A percentile compares a stretch with the other conserved stretches of the same genome.
These are phyloP conservation scores for Candida stauntonica DNA, from an alignment of 805 yeast species.

Conservation along the genomic window DNA sequence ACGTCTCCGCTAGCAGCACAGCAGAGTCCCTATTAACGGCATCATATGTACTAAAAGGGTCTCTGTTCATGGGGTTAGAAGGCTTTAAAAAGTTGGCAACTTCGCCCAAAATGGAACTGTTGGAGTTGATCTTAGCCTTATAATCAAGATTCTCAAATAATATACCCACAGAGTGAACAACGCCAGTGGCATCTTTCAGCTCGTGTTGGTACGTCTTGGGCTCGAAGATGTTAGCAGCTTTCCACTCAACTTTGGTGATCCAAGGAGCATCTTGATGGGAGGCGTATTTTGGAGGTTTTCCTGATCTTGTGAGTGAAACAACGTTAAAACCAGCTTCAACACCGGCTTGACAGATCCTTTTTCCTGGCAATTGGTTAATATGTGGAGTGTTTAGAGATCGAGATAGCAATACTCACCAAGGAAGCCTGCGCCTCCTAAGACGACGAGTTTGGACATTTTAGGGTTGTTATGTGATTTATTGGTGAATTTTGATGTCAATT, in stretches of 20 bases:
- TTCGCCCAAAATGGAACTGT: slow-evolving; percentile 28
- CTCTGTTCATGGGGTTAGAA: slow-evolving; percentile 51
- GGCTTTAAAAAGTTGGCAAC: slow-evolving; percentile 42
- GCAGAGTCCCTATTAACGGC: slow-evolving; percentile 71
- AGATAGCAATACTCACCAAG: slow-evolving; percentile 36
- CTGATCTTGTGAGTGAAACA: slow-evolving; percentile 60
- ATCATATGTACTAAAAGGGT: slow-evolving; percentile 47
- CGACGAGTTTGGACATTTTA: slow-evolving; percentile 40
- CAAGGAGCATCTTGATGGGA: slow-evolving; percentile 36
- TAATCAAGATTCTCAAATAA: slow-evolving; percentile 66
- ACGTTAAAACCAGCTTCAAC: slow-evolving; percentile 60
- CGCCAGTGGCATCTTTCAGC: slow-evolving; percentile 50
- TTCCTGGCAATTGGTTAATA: slow-evolving; percentile 38
- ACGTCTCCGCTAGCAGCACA: slow-evolving; percentile 53
- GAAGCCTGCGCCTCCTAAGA: slow-evolving; percentile 88
- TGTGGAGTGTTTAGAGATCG: no score
- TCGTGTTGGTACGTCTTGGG: slow-evolving; percentile 51
- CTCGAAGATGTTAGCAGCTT: slow-evolving; percentile 60
- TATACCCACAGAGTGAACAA: slow-evolving; percentile 82
- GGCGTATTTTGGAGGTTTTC: slow-evolving; percentile 40
- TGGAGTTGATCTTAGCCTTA: slow-evolving; percentile 43
- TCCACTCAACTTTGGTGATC: slow-evolving; percentile 62
- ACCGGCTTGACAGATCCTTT: slow-evolving; percentile 65
- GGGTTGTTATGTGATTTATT: neutral
- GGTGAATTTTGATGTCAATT: neutral